These are phyloP conservation scores for Reutealis trisperma DNA, from an alignment of 345 rosid genomes.

Conservation along the genomic window DNA sequence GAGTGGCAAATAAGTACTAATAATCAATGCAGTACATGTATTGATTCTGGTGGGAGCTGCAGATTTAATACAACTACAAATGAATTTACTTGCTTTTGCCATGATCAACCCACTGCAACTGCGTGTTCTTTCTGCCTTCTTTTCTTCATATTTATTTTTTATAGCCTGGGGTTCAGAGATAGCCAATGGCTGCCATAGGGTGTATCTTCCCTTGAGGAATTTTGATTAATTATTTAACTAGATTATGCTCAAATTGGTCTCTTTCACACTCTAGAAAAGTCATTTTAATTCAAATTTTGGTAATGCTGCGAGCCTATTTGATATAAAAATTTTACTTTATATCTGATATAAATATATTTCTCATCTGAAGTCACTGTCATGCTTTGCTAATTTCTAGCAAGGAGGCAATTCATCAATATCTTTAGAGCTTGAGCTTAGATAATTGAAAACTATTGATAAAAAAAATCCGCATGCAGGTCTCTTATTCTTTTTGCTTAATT, in stretches of 20 bases:
- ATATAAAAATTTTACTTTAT: too few species aligned
- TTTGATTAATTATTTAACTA: not conserved
- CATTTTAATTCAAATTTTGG: not conserved
- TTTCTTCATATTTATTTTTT: not conserved
- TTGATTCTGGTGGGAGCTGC: constrained; percentile 14
- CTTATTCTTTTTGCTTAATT: too few species aligned
- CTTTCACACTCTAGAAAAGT: not conserved
- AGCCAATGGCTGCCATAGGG: not conserved
- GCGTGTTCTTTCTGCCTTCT: constrained; percentile 7
- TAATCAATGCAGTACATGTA: constrained; percentile 15
- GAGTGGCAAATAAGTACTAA: not conserved
- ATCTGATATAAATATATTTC: too few species aligned
- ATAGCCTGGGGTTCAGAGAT: too few species aligned
- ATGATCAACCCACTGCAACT: constrained; percentile 14
- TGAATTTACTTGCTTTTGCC: constrained; percentile 30
- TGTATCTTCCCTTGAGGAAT: not conserved
- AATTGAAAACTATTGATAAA: too few species aligned
- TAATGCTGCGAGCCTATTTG: too few species aligned
- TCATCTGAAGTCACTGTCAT: too few species aligned
- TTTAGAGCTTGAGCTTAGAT: too few species aligned
- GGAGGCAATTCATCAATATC: too few species aligned
- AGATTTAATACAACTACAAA: constrained; percentile 6
- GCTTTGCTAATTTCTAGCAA: too few species aligned
- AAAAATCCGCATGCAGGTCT: too few species aligned
- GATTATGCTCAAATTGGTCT: not conserved